Base-by-base conservation (phyloP, 192 early-diverging fungal species). In the Coemansia sp. region DNA sequence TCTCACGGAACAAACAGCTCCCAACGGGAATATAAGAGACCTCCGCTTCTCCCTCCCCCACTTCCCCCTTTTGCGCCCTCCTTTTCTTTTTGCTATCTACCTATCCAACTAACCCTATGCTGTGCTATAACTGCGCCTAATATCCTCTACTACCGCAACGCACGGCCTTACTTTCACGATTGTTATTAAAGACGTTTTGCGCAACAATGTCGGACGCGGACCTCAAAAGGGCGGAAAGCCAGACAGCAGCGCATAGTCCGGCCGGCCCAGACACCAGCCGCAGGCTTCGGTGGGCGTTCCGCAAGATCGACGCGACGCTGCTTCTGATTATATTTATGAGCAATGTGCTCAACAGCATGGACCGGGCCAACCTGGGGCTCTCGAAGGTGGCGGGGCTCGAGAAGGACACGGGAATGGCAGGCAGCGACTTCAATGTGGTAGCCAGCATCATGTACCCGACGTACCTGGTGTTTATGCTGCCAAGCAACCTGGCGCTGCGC, bases 401-500 rank as follows among this genome's bases (percentile, higher is more conserved):
- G 38, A 52, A 67, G 6, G 71, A 73, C 41, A 73, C 68, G 4
- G 60, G 60, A 7, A 64, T 79, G 64, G 34, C 23, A 0, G 77
- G 77, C 41, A 67, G 72, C 66, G 77, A 80, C 66, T 80, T 80
- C 24, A 80, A 80, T 51, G 68, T 80, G 30, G 62, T 75, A 0
- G 77, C 69, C 16, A 71, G 77, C 59, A 71, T 71, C 60, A 80
- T 80, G 77, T 80, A 80, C 8, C 77, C 77, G 43, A 80, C 68
- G 1, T 80, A 80, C 30, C 58, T 80, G 24, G 30, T 80, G 12
- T 80, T 67, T 36, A 80, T 80, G 77, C 30, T 80, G 57, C 77
- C 77, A 16, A 74, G 72, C 48, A 80, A 80, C 68, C 59, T 80
- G 77, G 68, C 66, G 0, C 63, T 80, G 63, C 77, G 77, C 66